A percentile compares a stretch with the other conserved stretches of the same genome.
These are phyloP conservation scores for Tillandsia leiboldiana DNA, from an alignment of 176 grass and related monocot genomes.

Conservation along the genomic window DNA sequence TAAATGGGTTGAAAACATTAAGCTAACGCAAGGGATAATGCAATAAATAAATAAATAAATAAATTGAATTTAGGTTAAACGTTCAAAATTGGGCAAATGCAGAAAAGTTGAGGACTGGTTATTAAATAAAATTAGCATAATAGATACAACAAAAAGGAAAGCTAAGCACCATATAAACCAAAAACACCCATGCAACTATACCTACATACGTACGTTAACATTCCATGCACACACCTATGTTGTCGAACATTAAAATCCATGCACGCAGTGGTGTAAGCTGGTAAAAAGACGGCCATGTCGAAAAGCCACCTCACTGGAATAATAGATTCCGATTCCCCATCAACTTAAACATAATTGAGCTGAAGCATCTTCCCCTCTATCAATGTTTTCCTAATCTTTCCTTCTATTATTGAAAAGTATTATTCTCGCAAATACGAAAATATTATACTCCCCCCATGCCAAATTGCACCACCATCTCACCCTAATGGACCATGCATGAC, in stretches of 20 bases:
- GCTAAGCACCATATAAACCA: no score
- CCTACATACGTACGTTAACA: no score
- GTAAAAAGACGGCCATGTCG: conserved; percentile 9
- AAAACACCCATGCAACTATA: no score
- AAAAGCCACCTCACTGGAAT: conserved; percentile 9
- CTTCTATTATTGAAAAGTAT: conserved; percentile 30
- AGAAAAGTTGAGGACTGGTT: no score
- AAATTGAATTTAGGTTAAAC: no score
- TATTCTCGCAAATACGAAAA: conserved; percentile 31
- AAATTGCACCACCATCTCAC: conserved; percentile 34
- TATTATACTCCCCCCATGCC: conserved; percentile 22
- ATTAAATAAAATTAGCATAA: no score
- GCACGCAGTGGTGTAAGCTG: conserved; percentile 4
- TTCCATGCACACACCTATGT: not conserved
- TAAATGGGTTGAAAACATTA: no score
- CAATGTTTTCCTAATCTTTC: conserved; percentile 27
- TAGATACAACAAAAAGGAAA: no score
- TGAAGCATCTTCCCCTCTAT: conserved; percentile 38
- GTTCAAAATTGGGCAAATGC: no score
- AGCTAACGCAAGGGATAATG: no score
- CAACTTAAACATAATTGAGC: conserved; percentile 55
- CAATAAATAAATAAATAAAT: no score
- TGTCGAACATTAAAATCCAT: conserved; percentile 7
- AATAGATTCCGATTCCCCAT: conserved; percentile 47
- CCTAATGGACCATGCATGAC: conserved; percentile 1